Evolutionary conservation across 2,329 filamentous ascomycete genomes (phyloP).

Genomic region (Botrytis pseudocinerea): DNA sequence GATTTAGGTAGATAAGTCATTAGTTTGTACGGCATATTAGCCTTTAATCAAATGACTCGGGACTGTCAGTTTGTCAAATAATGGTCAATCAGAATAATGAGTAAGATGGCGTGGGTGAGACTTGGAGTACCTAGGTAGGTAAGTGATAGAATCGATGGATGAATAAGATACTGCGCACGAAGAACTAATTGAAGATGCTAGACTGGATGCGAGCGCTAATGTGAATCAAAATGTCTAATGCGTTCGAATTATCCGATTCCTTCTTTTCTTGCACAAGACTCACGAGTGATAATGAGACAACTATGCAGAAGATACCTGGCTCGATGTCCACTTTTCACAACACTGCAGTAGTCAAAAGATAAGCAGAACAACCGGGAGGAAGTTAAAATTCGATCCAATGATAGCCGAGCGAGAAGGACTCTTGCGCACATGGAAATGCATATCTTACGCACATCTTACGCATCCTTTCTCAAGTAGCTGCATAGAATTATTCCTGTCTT

Average conservation of each 20-base stretch:
- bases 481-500: constrained; percentile 12
- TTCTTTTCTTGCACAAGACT: neutral
- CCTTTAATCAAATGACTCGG: constrained; percentile 14
- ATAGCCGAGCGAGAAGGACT: constrained; percentile 4
- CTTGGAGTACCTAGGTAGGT: neutral
- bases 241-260: neutral
- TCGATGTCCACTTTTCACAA: constrained; percentile 5
- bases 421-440: neutral
- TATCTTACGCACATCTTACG: constrained; percentile 3
- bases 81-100: constrained; percentile 1
- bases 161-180: neutral
- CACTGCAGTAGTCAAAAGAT: neutral
- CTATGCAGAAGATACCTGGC: neutral
- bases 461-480: neutral
- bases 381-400: neutral
- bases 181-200: neutral
- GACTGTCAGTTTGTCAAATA: constrained; percentile 2
- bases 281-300: neutral
- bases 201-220: neutral
- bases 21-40: neutral
- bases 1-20: neutral
- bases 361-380: neutral
- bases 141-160: neutral
- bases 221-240: constrained; percentile 1
- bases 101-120: constrained; percentile 6